These are phyloP conservation scores for Aspergillus leporis DNA, from an alignment of 495 filamentous ascomycete species.

Conservation along the genomic window DNA sequence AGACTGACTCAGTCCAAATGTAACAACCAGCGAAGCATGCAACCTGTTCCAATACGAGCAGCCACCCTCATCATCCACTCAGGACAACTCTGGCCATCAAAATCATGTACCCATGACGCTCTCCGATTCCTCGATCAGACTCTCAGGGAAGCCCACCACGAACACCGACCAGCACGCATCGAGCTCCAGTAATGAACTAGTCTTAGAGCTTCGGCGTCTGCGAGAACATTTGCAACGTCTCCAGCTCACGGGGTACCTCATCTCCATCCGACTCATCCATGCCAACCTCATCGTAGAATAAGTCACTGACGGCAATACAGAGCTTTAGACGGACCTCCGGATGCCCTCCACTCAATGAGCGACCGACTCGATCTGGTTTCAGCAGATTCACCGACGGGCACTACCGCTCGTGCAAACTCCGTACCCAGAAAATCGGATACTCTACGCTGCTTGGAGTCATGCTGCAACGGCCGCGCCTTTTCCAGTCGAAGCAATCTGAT, in stretches of 20 bases:
- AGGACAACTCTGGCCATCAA: too few relatives aligned
- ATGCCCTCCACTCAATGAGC: background rate
- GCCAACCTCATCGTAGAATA: background rate
- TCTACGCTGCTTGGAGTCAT: slow-evolving; percentile 4
- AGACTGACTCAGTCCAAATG: background rate
- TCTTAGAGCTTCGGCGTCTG: slow-evolving; percentile 4
- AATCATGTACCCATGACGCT: too few relatives aligned
- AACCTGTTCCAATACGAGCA: slow-evolving; percentile 2
- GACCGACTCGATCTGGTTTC: background rate
- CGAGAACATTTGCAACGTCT: slow-evolving; percentile 1
- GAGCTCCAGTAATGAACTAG: background rate
- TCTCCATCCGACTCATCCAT: background rate
- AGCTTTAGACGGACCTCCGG: background rate
- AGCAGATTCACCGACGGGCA: background rate
- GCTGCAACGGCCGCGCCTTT: slow-evolving; percentile 3
- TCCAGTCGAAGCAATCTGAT: slow-evolving; percentile 7
- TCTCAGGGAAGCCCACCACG: background rate
- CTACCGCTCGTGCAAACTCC: background rate
- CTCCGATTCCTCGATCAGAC: too few relatives aligned
- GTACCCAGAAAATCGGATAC: background rate
- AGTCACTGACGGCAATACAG: background rate
- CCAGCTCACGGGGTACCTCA: background rate
- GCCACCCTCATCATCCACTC: too few relatives aligned
- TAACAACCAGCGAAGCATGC: background rate
- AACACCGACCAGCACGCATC: background rate